A percentile compares a stretch with the other conserved stretches of the same genome.
phyloP scores from a whole-genome alignment of 768 basidiomycete genomes.

The Hortiboletus campestris region DNA sequence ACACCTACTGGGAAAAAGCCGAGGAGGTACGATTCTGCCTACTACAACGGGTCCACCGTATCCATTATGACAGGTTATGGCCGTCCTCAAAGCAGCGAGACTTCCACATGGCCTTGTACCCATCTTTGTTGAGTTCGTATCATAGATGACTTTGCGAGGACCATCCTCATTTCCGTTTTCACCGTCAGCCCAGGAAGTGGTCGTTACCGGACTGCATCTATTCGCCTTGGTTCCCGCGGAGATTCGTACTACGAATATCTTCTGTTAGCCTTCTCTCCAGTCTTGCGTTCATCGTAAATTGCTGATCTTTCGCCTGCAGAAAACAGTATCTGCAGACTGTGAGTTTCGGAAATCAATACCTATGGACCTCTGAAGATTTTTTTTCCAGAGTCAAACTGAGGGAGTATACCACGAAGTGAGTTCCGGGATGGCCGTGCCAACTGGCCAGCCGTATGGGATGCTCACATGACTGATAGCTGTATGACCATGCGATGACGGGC shows the following conservation, averaged over 20 bases:
- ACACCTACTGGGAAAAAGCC: conserved; percentile 76
- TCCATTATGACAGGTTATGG: conserved; percentile 52
- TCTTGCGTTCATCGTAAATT: background rate
- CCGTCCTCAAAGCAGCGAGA: conserved; percentile 59
- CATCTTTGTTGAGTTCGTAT: conserved; percentile 75
- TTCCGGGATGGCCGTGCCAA: background rate
- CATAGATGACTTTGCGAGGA: conserved; percentile 1
- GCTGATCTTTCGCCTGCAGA: conserved; percentile 14
- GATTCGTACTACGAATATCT: conserved; percentile 95
- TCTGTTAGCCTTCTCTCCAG: conserved; percentile 45
- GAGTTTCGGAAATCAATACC: conserved; percentile 6
- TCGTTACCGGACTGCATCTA: conserved; percentile 60
- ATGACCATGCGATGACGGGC: conserved; percentile 80
- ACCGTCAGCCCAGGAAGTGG: conserved; percentile 46
- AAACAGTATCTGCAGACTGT: conserved; percentile 35
- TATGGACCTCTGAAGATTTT: background rate
- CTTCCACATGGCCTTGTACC: conserved; percentile 75
- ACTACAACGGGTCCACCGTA: background rate
- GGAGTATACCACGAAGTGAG: conserved; percentile 71
- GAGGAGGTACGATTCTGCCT: conserved; percentile 52
- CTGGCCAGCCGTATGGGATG: background rate
- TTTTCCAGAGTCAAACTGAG: conserved; percentile 65
- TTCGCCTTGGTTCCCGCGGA: conserved; percentile 87
- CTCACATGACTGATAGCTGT: conserved; percentile 60
- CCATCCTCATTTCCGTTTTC: conserved; percentile 11